Evolutionary conservation across 192 early-diverging fungal genomes (phyloP).

Genomic region (Glomus cerebriforme): DNA sequence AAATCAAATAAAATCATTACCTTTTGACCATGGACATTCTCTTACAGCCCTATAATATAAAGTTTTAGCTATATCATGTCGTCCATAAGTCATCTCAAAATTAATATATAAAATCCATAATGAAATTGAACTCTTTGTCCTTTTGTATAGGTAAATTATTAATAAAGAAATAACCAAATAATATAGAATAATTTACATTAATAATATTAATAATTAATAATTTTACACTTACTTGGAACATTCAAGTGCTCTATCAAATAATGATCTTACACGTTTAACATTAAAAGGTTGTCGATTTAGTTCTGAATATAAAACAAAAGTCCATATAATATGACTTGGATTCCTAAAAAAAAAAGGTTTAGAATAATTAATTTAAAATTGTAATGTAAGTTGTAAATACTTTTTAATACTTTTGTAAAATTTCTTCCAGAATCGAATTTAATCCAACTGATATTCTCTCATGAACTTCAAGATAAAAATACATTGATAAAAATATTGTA

Average conservation of each 20-base stretch:
- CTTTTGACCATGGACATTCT: slow-evolving; percentile 72
- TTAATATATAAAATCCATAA: slow-evolving; percentile 66
- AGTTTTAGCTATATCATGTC: slow-evolving; percentile 46
- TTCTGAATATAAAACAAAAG: slow-evolving; percentile 58
- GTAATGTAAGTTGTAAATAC: no score
- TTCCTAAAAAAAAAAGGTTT: slow-evolving; percentile 42
- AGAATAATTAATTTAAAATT: background rate
- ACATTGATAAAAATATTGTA: slow-evolving; percentile 52
- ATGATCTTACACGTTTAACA: slow-evolving; percentile 51
- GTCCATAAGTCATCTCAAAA: slow-evolving; percentile 54
- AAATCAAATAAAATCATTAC: slow-evolving; percentile 34
- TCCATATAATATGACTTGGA: slow-evolving; percentile 58
- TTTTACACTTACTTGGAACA: slow-evolving; percentile 44
- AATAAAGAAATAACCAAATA: background rate
- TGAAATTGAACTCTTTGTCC: slow-evolving; percentile 47
- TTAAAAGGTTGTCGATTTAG: slow-evolving; percentile 57
- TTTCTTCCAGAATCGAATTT: background rate
- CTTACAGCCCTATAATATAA: slow-evolving; percentile 61
- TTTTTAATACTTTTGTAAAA: slow-evolving; percentile 9
- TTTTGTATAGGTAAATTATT: slow-evolving; percentile 34
- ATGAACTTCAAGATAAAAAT: slow-evolving; percentile 61
- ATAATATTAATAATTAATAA: background rate
- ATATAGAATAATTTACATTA: background rate
- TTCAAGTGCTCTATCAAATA: slow-evolving; percentile 59
- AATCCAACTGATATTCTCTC: background rate